These are phyloP conservation scores for Aspergillus sp. DNA, from an alignment of 2,329 filamentous ascomycete genomes.

Conservation along the genomic window DNA sequence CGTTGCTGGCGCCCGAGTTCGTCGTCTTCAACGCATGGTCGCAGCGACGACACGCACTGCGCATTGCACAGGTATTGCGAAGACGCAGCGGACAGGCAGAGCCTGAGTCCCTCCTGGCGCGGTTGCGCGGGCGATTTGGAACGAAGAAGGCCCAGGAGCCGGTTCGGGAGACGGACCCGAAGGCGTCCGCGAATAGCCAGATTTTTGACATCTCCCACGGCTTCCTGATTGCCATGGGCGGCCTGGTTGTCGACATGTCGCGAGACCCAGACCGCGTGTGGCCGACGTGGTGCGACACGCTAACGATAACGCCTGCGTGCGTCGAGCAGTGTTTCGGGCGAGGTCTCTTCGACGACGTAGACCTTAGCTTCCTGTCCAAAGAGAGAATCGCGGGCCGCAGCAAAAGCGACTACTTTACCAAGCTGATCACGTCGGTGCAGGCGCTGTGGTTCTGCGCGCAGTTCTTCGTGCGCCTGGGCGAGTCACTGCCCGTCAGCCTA, in stretches of 20 bases:
- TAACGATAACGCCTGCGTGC: background rate
- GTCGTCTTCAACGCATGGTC: background rate
- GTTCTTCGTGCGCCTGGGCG: background rate
- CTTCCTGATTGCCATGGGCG: background rate
- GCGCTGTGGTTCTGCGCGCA: background rate
- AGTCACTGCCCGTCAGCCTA: background rate
- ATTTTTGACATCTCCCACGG: background rate
- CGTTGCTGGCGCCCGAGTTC: background rate
- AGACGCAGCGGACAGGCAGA: conserved; percentile 1
- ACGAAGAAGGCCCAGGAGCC: background rate
- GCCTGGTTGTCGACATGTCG: background rate
- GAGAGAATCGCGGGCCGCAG: background rate
- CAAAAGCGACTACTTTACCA: background rate
- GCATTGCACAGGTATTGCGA: background rate
- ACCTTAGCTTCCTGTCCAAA: background rate
- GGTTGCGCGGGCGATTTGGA: background rate
- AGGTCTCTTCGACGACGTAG: background rate
- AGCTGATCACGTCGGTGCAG: background rate
- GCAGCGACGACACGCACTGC: background rate
- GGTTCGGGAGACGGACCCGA: background rate
- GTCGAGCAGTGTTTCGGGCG: background rate
- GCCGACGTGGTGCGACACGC: background rate
- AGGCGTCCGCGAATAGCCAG: background rate
- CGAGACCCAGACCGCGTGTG: background rate
- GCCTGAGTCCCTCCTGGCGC: background rate